Evolutionary conservation across 1,284 basidiomycete species (phyloP), one percentile per base, ranked within the genome.

Genomic region (Ganoderma resinaceum): DNA sequence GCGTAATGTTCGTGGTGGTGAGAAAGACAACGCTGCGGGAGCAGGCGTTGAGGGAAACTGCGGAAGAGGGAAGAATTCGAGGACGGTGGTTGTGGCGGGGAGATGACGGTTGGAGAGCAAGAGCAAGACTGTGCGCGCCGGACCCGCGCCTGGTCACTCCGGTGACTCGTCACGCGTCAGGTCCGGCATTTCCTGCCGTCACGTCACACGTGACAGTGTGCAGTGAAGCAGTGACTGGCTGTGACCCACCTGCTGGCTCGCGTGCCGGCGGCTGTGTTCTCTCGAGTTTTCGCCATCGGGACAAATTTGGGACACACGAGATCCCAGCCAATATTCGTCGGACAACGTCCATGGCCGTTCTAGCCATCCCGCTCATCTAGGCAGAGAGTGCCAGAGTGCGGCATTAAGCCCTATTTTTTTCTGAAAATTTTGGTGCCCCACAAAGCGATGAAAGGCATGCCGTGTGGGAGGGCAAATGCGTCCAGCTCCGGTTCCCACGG

Each of bases 401-500:
- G 57, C n/a, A 46, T 61, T 12, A 38, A 38, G 18, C 38, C 18
- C n/a, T 59, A 43, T 59, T 59, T 63, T 69, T 38, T 52, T 52
- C 49, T 31, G 61, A 35, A 43, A 66, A 62, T 58, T 66, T 43
- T 49, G 58, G 37, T 52, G 55, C 64, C 35, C 33, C 31, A 43
- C 55, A 66, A 29, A 66, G 66, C 62, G 63, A 68, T 61, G 61
- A 69, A 63, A 63, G 66, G 67, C 66, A 69, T 55, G 62, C 58
- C 63, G 72, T 70, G 73, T 69, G 67, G 66, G 63, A 69, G 64
- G 66, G 67, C 63, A 70, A 68, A 68, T 68, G 68, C 65, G 69
- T 63, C 69, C 53, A 43, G 64, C 16, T 23, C 38, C 66, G 31
- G 66, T 76, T 77, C 76, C 74, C 76, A 77, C 76, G 76, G 73